Evolutionary conservation across 2,329 filamentous ascomycete species (phyloP), one percentile per base, ranked within the genome.

Genomic region (Helminthosporium solani): DNA sequence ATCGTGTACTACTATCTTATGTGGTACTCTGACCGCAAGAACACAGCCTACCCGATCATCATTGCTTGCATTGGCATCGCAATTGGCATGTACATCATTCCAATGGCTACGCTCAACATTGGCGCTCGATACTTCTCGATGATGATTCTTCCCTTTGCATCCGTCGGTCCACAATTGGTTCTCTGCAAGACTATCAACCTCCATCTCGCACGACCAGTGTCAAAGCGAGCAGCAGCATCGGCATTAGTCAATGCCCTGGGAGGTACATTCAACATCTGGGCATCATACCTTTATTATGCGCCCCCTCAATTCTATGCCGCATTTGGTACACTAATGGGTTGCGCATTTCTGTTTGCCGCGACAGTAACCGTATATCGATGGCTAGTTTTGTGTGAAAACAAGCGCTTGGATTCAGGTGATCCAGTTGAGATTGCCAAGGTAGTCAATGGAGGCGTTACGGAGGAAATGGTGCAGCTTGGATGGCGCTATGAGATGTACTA

Each of bases 1-100:
- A 64, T 83, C 14, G 63, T 83, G 27, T 82, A 58, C 40, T 58
- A 75, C 34, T 46, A 72, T 47, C 48, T 58, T 36, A 58, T 76
- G 36, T 56, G 55, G 15, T 74, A 76, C 38, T 76, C 75, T 7
- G 75, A 77, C 51, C 68, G 62, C n/a, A 47, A 68, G 34, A 66
- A 66, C 43, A 68, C 70, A 18, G 70, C 75, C 5, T 77, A 75
- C 63, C 75, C 54, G 14, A 54, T 60, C 43, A 57, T 60, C 20
- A 30, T 58, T 11, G 43, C 76, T 47, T 78, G 78, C 52, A 63
- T 70, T 42, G 47, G 57, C 11, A 58, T 47, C 3, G 50, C 61
- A 11, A 57, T 54, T 21, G 57, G 52, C 8, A 62, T 66, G 30
- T 78, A 75, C 37, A 46, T 66, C 44, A 66, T 67, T 27, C 65